Evolutionary conservation across 371 early-diverging fungal species (phyloP), one percentile per base, ranked within the genome.

Genomic region (Mortierella sp.): DNA sequence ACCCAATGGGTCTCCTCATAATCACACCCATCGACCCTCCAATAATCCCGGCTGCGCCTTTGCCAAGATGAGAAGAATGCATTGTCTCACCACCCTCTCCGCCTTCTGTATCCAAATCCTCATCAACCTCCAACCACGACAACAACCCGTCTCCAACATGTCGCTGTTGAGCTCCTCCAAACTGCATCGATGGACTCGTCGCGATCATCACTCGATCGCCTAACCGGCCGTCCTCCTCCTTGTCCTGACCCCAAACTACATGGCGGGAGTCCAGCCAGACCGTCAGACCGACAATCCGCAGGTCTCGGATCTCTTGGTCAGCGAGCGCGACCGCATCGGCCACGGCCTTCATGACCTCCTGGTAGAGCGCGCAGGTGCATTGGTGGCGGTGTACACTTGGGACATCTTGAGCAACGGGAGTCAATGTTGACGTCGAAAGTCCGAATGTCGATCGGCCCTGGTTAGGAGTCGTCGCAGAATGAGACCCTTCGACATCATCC

Each of bases 1-100:
- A 58, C 6, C 79, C 79, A 48, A 79, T 71, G 14, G 75, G 79
- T 24, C 79, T 68, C 68, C 75, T 79, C 68, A 79, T 75, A 44
- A 79, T 67, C 24, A 74, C 75, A 24, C 79, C 75, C 58, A 75
- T 68, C 10, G 79, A 79, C 4, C 79, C 76, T 24, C 76, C 80
- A 48, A 80, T 72, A 44, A 80, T 72, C 8, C 80, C 76, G 45
- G 69, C 44, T 0, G 76, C 80, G 0, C 80, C 80, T 39, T 68
- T 76, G n/a, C 76, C 72, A 14, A 64, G 9, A 37, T 26, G 52
- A 16, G 41, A 29, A 16, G 41, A 29, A 16, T 50, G 64, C 41
- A 61, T 48, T 16, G 24, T 39, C 1, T 26, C 11, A 1, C 48
- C 29, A 22, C n/a, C 50, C 4, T 50, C 73, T 14, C 29, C 50